Base-by-base conservation (phyloP, 495 filamentous ascomycete genomes). In the Aspergillus panamensis region DNA sequence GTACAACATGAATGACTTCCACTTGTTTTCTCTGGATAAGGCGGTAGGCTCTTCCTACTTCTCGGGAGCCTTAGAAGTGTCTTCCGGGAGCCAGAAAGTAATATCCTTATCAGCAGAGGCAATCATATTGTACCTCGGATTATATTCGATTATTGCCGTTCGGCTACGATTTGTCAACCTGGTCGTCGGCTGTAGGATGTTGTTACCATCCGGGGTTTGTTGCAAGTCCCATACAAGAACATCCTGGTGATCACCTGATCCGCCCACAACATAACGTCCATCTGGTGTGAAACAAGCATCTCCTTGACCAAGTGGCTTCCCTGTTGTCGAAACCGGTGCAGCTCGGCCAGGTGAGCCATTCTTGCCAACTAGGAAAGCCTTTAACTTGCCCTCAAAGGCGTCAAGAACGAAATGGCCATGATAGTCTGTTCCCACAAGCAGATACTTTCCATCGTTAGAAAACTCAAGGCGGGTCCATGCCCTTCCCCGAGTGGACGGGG, bases 401-500 rank as follows among this genome's bases (percentile, higher is more conserved):
- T 98, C 94, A 25, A 98, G 75, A 25, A 98, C 73, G 61, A 89
- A 94, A 65, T 97, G 95, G 3, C 91, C 90, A 42, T 79, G 77
- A 10, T 86, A 86, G 29, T 87, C 87, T 7, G 92, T 96, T 25
- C 88, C 87, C 30, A 97, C 61, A 20, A 98, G 81, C 52, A 98
- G 67, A 57, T 81, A 82, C 67, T 96, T 95, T 0, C 94, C 94
- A 67, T 98, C 93, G 66, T 97, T 97, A 50, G 88, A 89, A 68
- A 98, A 97, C 59, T 96, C 90, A 20, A 98, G 76, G 48, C 86
- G 87, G 3, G 87, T 94, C 92, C 93, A 97, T 16, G 78, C 77
- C 49, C 71, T 76, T 57, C 75, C 80, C 10, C 68, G 70, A 21
- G 71, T 79, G 52, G 72, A 80, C 20, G 69, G 77, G 19, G 75